Base-by-base conservation (phyloP, 2,329 filamentous ascomycete genomes). In the Pyrenophora tritici-repentis region DNA sequence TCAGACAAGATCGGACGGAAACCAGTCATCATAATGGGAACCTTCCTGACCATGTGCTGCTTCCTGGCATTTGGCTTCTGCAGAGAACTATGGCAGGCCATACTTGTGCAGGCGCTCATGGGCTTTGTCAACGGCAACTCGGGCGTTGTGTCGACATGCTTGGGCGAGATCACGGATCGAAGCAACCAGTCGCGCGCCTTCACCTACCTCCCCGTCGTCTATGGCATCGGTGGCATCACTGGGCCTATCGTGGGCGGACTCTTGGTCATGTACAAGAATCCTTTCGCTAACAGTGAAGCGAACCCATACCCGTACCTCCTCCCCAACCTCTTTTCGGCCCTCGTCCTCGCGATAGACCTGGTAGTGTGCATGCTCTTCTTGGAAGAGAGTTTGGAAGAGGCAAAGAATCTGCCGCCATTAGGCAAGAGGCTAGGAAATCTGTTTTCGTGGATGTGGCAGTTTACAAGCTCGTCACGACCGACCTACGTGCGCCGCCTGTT, bases 141-240 rank as follows among this genome's bases (percentile, higher is more conserved):
- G 24, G 93, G 91, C 4, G 87, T 97, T 10, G 91, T 99, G 12
- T 93, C 91, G 6, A 97, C 94, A 0, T 96, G 93, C 41, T 75
- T 99, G 41, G 94, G 94, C 34, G 94, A 99, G 73, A 88, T 99
- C 44, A 99, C 94, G 1, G 92, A 97, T 70, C 86, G 91, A 47
- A 94, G 88, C 58, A 99, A 99, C 72, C 94, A 99, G 79, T 94
- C 90, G 67, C 83, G 84, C 45, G 94, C 91, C 0, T 99, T 99
- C 66, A 94, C 90, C 1, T 99, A 96, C 77, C 79, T 99, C 35
- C 94, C 94, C 0, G 88, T 97, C 33, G 87, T 97, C n/a, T 99
- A 99, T 73, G 93, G 93, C 3, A 79, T 99, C 29, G 94, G 94
- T 14, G 90, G 90, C 36, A 96, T 99, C 55, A 94, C 92, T 0